phyloP scores from a whole-genome alignment of 441 rosid genomes.

The Corymbia calophylla region DNA sequence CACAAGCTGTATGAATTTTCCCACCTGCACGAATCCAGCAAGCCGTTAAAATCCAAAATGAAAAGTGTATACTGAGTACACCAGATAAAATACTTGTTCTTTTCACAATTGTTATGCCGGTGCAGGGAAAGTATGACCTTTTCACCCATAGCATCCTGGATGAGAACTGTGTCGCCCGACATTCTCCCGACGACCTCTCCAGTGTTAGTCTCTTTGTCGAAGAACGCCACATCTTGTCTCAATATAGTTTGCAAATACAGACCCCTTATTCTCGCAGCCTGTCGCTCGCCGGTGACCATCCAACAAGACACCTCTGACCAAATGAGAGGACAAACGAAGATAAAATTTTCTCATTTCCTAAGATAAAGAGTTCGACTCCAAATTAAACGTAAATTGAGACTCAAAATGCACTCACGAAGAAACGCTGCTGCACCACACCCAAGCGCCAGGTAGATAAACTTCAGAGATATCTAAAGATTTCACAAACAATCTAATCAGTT shows the following conservation, averaged over 20 bases:
- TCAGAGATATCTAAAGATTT: background rate
- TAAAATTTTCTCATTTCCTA: background rate
- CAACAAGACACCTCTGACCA: background rate
- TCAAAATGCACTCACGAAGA: background rate
- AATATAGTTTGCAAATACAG: background rate
- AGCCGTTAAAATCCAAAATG: background rate
- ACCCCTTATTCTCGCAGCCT: background rate
- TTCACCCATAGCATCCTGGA: slow-evolving; percentile 1
- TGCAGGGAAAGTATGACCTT: background rate
- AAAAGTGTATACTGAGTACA: background rate
- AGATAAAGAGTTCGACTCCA: background rate
- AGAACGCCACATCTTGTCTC: background rate
- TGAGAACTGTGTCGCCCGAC: background rate
- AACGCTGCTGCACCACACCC: background rate
- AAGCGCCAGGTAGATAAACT: background rate
- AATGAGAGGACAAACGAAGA: background rate
- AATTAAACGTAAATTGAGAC: background rate
- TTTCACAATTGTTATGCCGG: background rate
- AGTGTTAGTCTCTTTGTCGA: background rate
- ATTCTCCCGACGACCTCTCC: background rate
- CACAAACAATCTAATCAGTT: background rate
- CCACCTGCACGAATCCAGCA: slow-evolving; percentile 8
- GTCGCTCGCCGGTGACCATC: background rate
- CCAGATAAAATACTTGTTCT: background rate
- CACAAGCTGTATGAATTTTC: slow-evolving; percentile 16